Evolutionary conservation across 2,329 filamentous ascomycete species (phyloP), one percentile per base, ranked within the genome.

Genomic region (Diaporthe citriasiana): DNA sequence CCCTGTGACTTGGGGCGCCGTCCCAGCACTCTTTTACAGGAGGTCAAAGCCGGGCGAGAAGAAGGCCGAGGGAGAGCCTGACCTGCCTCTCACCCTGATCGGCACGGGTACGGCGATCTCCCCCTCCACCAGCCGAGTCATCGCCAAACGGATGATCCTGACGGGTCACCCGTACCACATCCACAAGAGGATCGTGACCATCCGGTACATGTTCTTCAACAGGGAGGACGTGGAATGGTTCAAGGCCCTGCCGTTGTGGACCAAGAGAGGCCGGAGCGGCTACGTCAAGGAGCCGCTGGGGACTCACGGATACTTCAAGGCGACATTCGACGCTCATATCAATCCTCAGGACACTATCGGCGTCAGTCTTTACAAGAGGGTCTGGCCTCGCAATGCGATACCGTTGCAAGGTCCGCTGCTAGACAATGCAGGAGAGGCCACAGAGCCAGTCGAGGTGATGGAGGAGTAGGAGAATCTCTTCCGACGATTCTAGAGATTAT

Each of bases 161-260:
- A 98, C 97, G 0, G 97, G 97, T 22, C 96, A 99, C 82, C 97
- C 97, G 0, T 98, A 95, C 89, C 98, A 99, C 86, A 99, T 99
- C 82, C 95, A 99, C 90, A 98, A 98, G 89, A 95, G 93, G 84
- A 88, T 99, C 33, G 97, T 99, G 74, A 99, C 97, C 0, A 93
- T 99, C 60, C 93, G 97, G 40, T 99, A 99, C 89, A 99, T 99
- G 97, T 99, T 99, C 89, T 99, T 99, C 91, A 97, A 96, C 87
- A 88, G 93, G 65, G 94, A 96, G 79, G 97, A 99, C 77, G 94
- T 99, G 42, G 91, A 94, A 78, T 99, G 97, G 95, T 99, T 98
- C 90, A 97, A 98, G 87, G 96, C 96, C 0, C 83, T 99, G 81
- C 96, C 97, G 75, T 85, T 99, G 76, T 99, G 96, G 95, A 99